Base-by-base conservation (phyloP, 768 basidiomycete species). In the Mycena chlorophos region DNA sequence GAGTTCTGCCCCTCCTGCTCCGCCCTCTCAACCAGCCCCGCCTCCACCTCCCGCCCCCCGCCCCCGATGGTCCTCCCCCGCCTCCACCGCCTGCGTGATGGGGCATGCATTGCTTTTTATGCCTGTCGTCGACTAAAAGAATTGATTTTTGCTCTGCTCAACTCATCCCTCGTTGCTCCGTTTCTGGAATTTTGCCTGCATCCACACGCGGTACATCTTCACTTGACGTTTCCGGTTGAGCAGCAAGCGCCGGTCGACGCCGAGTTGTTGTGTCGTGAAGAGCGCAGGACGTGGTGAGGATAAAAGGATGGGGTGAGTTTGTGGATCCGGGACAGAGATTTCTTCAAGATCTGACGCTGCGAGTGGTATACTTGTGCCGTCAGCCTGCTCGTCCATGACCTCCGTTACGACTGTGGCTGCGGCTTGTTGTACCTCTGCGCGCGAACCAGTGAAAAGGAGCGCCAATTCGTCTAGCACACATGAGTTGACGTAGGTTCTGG, bases 151-250 rank as follows among this genome's bases (percentile, higher is more conserved):
- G 43, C 31, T 37, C 22, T 29, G 20, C 43, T 51, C 47, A 16
- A 13, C 30, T 20, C 19, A 43, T 8, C 31, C 31, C 8, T 34
- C 8, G 8, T 34, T 34, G 8, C 31, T 34, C 31, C 17, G n/a
- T 68, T 87, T 90, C 55, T 77, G 75, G 66, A 93, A 93, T 66
- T 87, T 88, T 0, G 84, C 91, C 71, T 95, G 93, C 86, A 94
- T 85, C 93, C 93, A 96, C 0, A 94, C 89, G 43, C 97, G 78
- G 68, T 96, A 98, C 97, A 99, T 99, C 71, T 96, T 96, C 49
- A 97, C 73, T 72, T 94, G 89, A 55, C 91, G 78, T 73, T 97
- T 98, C 43, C 97, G 80, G 66, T 99, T 99, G 50, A 99, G 87
- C 40, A 98, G 78, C 53, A 99, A 72, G 39, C 97, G 80, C 5